Evolutionary conservation across 2,329 filamentous ascomycete genomes (phyloP).

Genomic region (Ilyonectria mors-panacis): DNA sequence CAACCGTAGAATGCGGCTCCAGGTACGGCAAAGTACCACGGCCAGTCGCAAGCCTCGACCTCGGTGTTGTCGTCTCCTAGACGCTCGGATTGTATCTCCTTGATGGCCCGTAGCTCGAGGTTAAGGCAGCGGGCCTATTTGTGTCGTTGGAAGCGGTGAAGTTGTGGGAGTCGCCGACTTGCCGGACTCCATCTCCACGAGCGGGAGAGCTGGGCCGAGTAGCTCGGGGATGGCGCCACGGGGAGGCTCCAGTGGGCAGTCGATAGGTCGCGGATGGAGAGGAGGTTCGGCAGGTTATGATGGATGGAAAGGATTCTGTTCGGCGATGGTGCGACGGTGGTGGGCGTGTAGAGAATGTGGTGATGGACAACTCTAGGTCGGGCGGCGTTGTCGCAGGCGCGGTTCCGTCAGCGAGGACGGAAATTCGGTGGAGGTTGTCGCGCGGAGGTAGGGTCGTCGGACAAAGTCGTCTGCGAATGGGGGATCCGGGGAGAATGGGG

Average conservation of each 20-base stretch:
- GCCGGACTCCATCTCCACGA: constrained; percentile 59
- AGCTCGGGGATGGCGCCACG: constrained; percentile 43
- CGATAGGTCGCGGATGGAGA: constrained; percentile 22
- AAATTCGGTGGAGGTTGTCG: constrained; percentile 48
- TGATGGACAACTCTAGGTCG: constrained; percentile 23
- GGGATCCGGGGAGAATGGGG: constrained; percentile 27
- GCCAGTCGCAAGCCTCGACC: constrained; percentile 37
- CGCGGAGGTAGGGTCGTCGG: constrained; percentile 42
- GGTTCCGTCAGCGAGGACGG: constrained; percentile 41
- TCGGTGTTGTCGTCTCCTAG: constrained; percentile 27
- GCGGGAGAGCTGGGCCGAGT: constrained; percentile 43
- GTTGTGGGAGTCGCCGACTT: constrained; percentile 43
- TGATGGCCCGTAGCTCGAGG: constrained; percentile 13
- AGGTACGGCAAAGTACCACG: constrained; percentile 38
- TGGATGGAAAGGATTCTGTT: constrained; percentile 23
- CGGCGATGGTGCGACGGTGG: constrained; percentile 26
- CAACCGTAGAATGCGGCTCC: constrained; percentile 46
- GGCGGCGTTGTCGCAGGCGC: constrained; percentile 40
- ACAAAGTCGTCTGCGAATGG: constrained; percentile 35
- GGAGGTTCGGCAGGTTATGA: constrained; percentile 15
- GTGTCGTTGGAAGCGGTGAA: constrained; percentile 37
- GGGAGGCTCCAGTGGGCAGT: constrained; percentile 28
- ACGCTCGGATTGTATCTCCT: constrained; percentile 18
- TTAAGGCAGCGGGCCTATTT: constrained; percentile 36
- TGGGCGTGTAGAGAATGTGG: constrained; percentile 24